These are phyloP conservation scores for Chrysanthemum seticuspe DNA, from an alignment of 129 eudicot genomes.

Conservation along the genomic window DNA sequence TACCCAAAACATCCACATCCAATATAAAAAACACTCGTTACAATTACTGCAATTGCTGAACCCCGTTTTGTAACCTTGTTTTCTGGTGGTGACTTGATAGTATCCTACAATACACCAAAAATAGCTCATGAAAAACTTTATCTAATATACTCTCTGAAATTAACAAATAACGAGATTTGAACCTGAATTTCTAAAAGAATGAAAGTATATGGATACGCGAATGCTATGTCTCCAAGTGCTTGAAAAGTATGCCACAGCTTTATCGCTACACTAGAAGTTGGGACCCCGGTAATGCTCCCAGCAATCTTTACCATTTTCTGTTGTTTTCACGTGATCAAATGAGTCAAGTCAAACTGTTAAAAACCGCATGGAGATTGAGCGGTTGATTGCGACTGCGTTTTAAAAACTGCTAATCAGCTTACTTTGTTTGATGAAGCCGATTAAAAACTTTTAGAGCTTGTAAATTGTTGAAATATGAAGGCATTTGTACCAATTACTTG, in stretches of 20 bases:
- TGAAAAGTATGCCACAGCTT: constrained; percentile 65
- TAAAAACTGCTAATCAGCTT: no score
- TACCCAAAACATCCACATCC: constrained; percentile 88
- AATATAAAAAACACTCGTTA: constrained; percentile 51
- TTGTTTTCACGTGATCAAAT: constrained; percentile 9
- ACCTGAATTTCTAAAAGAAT: constrained; percentile 91
- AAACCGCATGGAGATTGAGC: constrained; percentile 6
- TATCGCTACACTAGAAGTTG: constrained; percentile 42
- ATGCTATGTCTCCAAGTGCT: constrained; percentile 87
- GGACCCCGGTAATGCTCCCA: constrained; percentile 47
- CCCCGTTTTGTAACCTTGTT: constrained; percentile 66
- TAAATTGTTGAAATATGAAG: neutral
- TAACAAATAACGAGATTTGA: constrained; percentile 4
- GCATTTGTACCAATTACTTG: constrained; percentile 34
- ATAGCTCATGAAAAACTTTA: neutral
- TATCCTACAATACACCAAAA: constrained; percentile 46
- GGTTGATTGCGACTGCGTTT: no score
- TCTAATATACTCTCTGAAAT: neutral
- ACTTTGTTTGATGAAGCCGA: no score
- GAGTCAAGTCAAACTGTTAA: neutral
- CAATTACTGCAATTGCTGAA: constrained; percentile 40
- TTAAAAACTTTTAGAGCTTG: no score
- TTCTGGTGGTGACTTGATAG: constrained; percentile 72
- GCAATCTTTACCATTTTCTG: constrained; percentile 38
- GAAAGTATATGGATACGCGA: constrained; percentile 71